Conservation (phyloP, 1,284 basidiomycete species). For the Bjerkandera adusta region DNA sequence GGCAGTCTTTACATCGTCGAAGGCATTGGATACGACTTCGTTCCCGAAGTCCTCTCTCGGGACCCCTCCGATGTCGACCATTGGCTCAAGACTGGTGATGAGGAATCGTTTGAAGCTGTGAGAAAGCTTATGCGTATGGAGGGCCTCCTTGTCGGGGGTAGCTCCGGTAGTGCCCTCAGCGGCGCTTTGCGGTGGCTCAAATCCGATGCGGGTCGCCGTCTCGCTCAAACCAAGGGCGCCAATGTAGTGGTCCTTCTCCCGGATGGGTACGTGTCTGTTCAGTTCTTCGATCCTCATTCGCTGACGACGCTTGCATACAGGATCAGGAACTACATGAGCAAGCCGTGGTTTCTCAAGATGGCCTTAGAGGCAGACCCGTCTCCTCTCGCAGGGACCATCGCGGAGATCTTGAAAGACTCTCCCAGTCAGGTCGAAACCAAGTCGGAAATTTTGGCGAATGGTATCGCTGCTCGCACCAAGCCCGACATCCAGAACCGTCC, state of each 20-base stretch:
- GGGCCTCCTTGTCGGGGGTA: slow-evolving; percentile 90
- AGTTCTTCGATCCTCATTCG: neutral
- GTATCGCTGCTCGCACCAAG: slow-evolving; percentile 19
- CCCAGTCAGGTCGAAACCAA: slow-evolving; percentile 17
- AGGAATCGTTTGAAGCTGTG: slow-evolving; percentile 78
- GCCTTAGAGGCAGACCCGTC: slow-evolving; percentile 55
- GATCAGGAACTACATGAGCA: slow-evolving; percentile 96
- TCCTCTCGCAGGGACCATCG: slow-evolving; percentile 48
- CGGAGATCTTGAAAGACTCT: slow-evolving; percentile 34
- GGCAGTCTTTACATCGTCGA: slow-evolving; percentile 80
- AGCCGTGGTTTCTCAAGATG: slow-evolving; percentile 79
- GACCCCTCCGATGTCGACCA: slow-evolving; percentile 52
- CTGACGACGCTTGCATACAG: slow-evolving; percentile 37
- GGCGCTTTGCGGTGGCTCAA: slow-evolving; percentile 81
- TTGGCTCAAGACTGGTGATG: slow-evolving; percentile 89
- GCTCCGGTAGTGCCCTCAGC: slow-evolving; percentile 82
- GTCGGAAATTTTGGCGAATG: slow-evolving; percentile 19
- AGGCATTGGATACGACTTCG: slow-evolving; percentile 94
- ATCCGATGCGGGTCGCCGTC: slow-evolving; percentile 60
- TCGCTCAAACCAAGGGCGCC: slow-evolving; percentile 69
- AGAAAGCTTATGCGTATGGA: slow-evolving; percentile 83
- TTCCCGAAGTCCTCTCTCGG: slow-evolving; percentile 78
- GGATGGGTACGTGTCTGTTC: slow-evolving; percentile 67
- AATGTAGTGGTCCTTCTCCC: slow-evolving; percentile 91
- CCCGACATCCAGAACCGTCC: slow-evolving; percentile 14